Percentiles rank a stretch among this genome's conserved stretches.
These are phyloP conservation scores for Starmerella geochares DNA, from an alignment of 805 yeast genomes.

Conservation along the genomic window DNA sequence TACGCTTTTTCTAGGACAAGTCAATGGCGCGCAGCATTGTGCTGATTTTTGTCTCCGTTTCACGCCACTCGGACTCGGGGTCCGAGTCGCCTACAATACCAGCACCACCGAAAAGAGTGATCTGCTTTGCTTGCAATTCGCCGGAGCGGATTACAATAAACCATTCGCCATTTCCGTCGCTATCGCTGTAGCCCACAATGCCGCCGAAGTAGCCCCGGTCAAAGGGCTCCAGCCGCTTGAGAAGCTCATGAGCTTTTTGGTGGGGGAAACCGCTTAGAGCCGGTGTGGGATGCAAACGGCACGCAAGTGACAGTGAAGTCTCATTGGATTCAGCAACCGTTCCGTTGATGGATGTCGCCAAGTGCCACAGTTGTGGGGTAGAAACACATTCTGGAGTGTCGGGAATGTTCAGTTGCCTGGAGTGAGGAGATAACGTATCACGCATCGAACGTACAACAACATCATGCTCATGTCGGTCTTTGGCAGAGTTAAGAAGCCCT, in stretches of 20 bases:
- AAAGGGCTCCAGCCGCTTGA: conserved; percentile 14
- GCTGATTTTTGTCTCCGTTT: conserved; percentile 15
- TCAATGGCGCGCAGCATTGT: conserved; percentile 14
- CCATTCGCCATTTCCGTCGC: conserved; percentile 20
- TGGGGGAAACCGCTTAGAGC: conserved; percentile 20
- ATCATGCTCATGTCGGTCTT: conserved; percentile 17
- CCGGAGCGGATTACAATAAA: conserved; percentile 17
- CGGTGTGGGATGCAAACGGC: conserved; percentile 18
- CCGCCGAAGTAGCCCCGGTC: conserved; percentile 20
- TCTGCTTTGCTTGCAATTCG: not conserved
- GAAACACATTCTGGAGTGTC: not conserved
- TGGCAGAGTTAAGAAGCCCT: conserved; percentile 4
- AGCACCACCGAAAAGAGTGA: conserved; percentile 19
- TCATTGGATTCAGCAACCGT: not conserved
- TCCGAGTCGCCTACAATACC: conserved; percentile 18
- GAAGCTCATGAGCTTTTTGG: conserved; percentile 7
- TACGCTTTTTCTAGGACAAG: too few relatives aligned
- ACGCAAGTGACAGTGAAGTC: conserved; percentile 11
- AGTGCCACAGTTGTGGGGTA: conserved; percentile 17
- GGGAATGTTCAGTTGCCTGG: conserved; percentile 10
- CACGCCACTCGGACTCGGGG: conserved; percentile 19
- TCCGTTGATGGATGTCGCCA: conserved; percentile 14
- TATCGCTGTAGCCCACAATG: conserved; percentile 17
- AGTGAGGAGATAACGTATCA: conserved; percentile 1
- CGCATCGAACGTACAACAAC: conserved; percentile 17